Base-by-base conservation (phyloP, 805 yeast genomes). In the Suhomyces sp. region DNA sequence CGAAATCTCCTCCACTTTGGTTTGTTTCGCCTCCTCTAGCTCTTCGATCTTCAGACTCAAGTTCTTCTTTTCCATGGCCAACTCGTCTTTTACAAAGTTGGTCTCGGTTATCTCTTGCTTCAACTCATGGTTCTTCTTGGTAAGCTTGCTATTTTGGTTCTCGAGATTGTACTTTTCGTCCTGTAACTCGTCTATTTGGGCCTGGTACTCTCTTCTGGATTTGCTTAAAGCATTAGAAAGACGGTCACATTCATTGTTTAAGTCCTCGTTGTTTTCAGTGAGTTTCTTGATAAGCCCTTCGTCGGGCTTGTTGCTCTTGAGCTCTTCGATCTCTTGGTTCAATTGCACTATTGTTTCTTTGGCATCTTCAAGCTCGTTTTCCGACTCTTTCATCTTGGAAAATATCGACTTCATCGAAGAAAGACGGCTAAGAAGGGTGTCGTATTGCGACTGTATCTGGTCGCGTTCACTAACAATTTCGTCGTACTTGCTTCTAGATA, bases 401-500 rank as follows among this genome's bases (percentile, higher is more conserved):
- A 88, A 88, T 2, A 88, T 79, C 0, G 85, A 72, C 58, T 87
- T 88, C 93, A 88, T 87, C 2, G 88, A 81, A 1, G 90, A 81
- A 15, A 88, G 66, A 64, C 86, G 78, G 56, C 81, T 82, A 54
- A 88, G 67, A 31, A 88, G 68, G 4, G 80, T 74, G 55, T 86
- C 86, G 61, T 87, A 86, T 56, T 84, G 83, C 1, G 76, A 72
- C 58, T 85, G 83, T 27, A 80, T 75, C 29, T 79, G 77, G 47
- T 80, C 86, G 52, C 86, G 77, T 60, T 86, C 90, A 35, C 41
- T 45, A 27, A 27, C 12, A 27, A 27, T 10, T 33, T 52, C 33
- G 10, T 41, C 50, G 8, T 27, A 29, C 27, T 23, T 17, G 7
- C 4, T 13, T 17, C 10, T 12, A 10, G 23, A 19, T 6, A 17